phyloP scores from a whole-genome alignment of 2,329 filamentous ascomycete genomes.

The Fonsecaea pedrosoi region DNA sequence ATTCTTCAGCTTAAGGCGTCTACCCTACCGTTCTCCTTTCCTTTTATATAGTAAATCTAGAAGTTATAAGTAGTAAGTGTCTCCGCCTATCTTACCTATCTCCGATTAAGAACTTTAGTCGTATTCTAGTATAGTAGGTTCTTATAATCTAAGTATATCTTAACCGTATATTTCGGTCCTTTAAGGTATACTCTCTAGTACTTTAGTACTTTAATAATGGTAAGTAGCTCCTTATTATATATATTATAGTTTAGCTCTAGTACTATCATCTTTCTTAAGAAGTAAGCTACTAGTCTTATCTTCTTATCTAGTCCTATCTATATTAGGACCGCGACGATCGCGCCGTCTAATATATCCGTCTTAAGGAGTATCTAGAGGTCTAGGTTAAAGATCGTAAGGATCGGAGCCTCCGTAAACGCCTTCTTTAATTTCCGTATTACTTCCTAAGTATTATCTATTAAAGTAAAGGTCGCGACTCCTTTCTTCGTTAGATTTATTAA shows the following conservation, averaged over 20 bases:
- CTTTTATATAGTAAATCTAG: neutral
- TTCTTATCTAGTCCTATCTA: slow-evolving; percentile 19
- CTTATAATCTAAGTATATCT: slow-evolving; percentile 17
- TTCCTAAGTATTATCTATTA: neutral
- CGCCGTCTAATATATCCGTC: slow-evolving; percentile 30
- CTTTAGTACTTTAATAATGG: slow-evolving; percentile 28
- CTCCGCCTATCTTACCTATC: too few relatives aligned
- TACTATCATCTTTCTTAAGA: neutral
- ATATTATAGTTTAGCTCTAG: slow-evolving; percentile 8
- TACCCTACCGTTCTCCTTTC: neutral
- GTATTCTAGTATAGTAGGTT: slow-evolving; percentile 33
- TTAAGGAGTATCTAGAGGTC: slow-evolving; percentile 22
- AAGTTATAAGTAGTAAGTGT: too few relatives aligned
- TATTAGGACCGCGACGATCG: slow-evolving; percentile 19
- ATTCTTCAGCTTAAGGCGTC: slow-evolving; percentile 15
- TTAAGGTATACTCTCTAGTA: slow-evolving; percentile 36
- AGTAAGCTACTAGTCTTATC: slow-evolving; percentile 25
- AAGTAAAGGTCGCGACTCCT: neutral
- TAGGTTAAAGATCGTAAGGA: slow-evolving; percentile 34
- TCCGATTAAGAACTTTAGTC: too few relatives aligned
- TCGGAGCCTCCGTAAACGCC: slow-evolving; percentile 19
- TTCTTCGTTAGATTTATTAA: slow-evolving; percentile 1
- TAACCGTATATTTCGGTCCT: slow-evolving; percentile 12
- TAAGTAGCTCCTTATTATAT: slow-evolving; percentile 37
- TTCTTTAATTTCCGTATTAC: slow-evolving; percentile 16